Evolutionary conservation across 768 basidiomycete species (phyloP).

Genomic region (Tricholoma saponaceum): DNA sequence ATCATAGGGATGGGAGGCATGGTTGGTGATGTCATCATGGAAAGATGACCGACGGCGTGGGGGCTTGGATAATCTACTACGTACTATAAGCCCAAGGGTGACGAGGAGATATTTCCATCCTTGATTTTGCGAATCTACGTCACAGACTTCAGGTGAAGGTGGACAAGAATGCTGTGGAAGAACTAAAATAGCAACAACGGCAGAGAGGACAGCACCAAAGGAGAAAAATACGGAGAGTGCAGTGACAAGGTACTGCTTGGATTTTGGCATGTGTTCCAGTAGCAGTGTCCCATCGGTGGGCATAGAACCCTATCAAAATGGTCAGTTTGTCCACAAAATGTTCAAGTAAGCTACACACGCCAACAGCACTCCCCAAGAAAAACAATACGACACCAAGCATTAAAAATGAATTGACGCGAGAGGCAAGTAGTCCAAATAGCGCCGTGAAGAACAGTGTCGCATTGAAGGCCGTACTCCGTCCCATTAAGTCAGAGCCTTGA

Average conservation of each 20-base stretch:
- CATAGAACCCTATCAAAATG: slow-evolving; percentile 72
- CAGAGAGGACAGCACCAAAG: slow-evolving; percentile 82
- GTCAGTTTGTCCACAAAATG: not conserved
- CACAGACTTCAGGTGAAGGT: slow-evolving; percentile 45
- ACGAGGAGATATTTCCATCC: slow-evolving; percentile 90
- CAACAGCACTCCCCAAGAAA: slow-evolving; percentile 88
- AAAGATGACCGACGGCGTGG: not conserved
- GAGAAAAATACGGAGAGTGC: slow-evolving; percentile 95
- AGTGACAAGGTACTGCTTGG: slow-evolving; percentile 90
- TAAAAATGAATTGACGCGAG: slow-evolving; percentile 65
- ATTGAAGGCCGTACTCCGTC: slow-evolving; percentile 89
- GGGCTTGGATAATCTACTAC: slow-evolving; percentile 25
- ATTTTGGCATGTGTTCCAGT: slow-evolving; percentile 88
- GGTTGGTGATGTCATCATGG: not conserved
- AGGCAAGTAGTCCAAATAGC: slow-evolving; percentile 79
- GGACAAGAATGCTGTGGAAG: slow-evolving; percentile 75
- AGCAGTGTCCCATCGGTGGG: slow-evolving; percentile 94
- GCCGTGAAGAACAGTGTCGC: slow-evolving; percentile 88
- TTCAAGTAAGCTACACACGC: slow-evolving; percentile 55
- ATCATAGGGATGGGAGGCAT: not conserved
- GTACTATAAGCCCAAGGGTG: slow-evolving; percentile 75
- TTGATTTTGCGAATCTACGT: slow-evolving; percentile 62
- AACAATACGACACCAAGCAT: slow-evolving; percentile 77
- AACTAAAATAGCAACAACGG: slow-evolving; percentile 72
- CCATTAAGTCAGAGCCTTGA: slow-evolving; percentile 79